A percentile compares a stretch with the other conserved stretches of the same genome.
These are phyloP conservation scores for Coprinellus aureogranulatus DNA, from an alignment of 768 basidiomycete species.

Conservation along the genomic window DNA sequence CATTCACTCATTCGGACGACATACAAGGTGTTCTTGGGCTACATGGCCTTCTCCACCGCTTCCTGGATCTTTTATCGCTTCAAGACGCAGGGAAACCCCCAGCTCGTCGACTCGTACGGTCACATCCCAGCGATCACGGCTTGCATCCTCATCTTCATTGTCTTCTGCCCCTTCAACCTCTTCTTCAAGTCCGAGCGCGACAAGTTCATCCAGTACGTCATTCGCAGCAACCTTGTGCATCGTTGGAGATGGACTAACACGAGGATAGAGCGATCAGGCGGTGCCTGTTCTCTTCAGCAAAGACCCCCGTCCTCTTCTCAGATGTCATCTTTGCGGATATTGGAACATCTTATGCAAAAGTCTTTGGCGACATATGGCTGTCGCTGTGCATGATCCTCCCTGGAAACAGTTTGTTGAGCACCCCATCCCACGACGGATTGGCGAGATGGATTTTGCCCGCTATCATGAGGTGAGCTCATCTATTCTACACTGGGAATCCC, in stretches of 20 bases:
- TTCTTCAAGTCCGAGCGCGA: slow-evolving; percentile 70
- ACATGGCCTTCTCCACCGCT: slow-evolving; percentile 55
- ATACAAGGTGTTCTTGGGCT: slow-evolving; percentile 61
- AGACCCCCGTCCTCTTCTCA: slow-evolving; percentile 73
- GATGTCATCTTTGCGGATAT: slow-evolving; percentile 95
- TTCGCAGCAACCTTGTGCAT: slow-evolving; percentile 6
- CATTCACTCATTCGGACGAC: neutral
- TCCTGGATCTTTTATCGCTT: slow-evolving; percentile 72
- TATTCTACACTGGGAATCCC: neutral
- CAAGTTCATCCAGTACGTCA: slow-evolving; percentile 72
- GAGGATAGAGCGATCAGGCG: slow-evolving; percentile 62
- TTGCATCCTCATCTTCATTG: slow-evolving; percentile 51
- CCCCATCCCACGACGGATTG: slow-evolving; percentile 62
- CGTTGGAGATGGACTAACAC: neutral
- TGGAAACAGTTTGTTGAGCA: slow-evolving; percentile 68
- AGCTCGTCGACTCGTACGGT: slow-evolving; percentile 70
- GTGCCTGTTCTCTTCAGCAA: slow-evolving; percentile 65
- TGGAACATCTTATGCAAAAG: slow-evolving; percentile 95
- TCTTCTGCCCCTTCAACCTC: slow-evolving; percentile 68
- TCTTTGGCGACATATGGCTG: slow-evolving; percentile 91
- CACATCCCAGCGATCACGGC: slow-evolving; percentile 71
- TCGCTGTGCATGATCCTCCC: slow-evolving; percentile 84
- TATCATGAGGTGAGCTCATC: slow-evolving; percentile 71
- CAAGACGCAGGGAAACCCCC: slow-evolving; percentile 54
- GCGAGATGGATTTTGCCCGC: slow-evolving; percentile 75